Evolutionary conservation across 2,329 filamentous ascomycete species (phyloP).

Genomic region (Proliferodiscus dingleyae): DNA sequence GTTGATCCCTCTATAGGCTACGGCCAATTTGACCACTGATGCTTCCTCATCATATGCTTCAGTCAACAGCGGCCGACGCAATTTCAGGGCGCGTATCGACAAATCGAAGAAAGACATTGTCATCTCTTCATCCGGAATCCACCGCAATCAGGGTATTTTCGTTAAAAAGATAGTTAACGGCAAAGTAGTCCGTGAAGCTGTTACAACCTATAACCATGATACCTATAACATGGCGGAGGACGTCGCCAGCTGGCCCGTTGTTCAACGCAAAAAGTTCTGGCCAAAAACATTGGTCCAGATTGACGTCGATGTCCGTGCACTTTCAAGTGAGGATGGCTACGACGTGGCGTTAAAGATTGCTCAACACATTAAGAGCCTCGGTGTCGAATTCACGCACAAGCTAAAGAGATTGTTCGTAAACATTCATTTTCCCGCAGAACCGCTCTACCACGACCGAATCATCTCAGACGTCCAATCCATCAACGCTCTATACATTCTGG

Average conservation of each 20-base stretch:
- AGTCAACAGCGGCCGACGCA: too few relatives aligned
- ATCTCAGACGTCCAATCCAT: not conserved
- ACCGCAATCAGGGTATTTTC: conserved; percentile 11
- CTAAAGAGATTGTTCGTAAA: not conserved
- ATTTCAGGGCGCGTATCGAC: too few relatives aligned
- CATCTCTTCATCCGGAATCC: conserved; percentile 10
- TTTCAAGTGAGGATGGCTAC: not conserved
- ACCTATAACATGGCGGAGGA: not conserved
- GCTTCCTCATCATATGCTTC: too few relatives aligned
- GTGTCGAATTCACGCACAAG: not conserved
- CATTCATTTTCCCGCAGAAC: not conserved
- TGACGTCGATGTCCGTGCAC: not conserved
- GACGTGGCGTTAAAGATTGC: not conserved
- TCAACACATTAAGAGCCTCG: not conserved
- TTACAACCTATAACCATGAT: too few relatives aligned
- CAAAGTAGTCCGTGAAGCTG: too few relatives aligned
- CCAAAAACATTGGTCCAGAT: not conserved
- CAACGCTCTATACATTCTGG: not conserved
- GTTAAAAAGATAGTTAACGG: conserved; percentile 3
- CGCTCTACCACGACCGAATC: not conserved
- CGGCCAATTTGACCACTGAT: too few relatives aligned
- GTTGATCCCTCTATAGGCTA: too few relatives aligned
- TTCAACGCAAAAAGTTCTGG: not conserved
- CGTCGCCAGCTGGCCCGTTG: not conserved
- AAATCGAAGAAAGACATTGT: conserved; percentile 17